Percentiles rank a stretch among this genome's conserved stretches.
Evolutionary conservation across 2,329 filamentous ascomycete species (phyloP).

Genomic region (Pestalotiopsis sp.): DNA sequence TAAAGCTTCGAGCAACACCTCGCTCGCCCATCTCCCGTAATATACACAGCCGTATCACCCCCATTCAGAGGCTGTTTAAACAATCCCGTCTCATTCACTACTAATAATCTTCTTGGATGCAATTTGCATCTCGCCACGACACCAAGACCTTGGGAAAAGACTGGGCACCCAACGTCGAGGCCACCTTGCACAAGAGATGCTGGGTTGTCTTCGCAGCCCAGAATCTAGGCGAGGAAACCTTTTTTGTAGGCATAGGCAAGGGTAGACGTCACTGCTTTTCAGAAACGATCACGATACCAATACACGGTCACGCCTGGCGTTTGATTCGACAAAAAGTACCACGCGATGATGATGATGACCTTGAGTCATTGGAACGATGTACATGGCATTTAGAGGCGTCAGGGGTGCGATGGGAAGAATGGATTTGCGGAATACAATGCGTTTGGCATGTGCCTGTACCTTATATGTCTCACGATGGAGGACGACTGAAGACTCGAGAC

Average conservation of each 20-base stretch:
- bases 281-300: slow-evolving; percentile 6
- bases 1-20: slow-evolving; percentile 9
- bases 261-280: slow-evolving; percentile 4
- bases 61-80: not conserved
- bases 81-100: not conserved
- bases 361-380: slow-evolving; percentile 7
- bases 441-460: slow-evolving; percentile 2
- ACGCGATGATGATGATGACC: slow-evolving; percentile 7
- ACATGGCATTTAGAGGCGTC: slow-evolving; percentile 11
- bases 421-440: not conserved
- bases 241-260: slow-evolving; percentile 3
- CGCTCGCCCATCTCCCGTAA: slow-evolving; percentile 1
- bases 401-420: not conserved
- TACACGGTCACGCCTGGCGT: slow-evolving; percentile 9
- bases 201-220: not conserved
- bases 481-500: not conserved
- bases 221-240: not conserved
- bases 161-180: not conserved
- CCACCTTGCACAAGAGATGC: not conserved
- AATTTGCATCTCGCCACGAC: not conserved
- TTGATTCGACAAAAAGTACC: slow-evolving; percentile 2
- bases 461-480: not conserved
- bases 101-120: not conserved
- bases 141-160: not conserved
- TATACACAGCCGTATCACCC: not conserved